Evolutionary conservation across 352 stramenopile species (phyloP).

Genomic region (Globisporangium rhizosaccharum): DNA sequence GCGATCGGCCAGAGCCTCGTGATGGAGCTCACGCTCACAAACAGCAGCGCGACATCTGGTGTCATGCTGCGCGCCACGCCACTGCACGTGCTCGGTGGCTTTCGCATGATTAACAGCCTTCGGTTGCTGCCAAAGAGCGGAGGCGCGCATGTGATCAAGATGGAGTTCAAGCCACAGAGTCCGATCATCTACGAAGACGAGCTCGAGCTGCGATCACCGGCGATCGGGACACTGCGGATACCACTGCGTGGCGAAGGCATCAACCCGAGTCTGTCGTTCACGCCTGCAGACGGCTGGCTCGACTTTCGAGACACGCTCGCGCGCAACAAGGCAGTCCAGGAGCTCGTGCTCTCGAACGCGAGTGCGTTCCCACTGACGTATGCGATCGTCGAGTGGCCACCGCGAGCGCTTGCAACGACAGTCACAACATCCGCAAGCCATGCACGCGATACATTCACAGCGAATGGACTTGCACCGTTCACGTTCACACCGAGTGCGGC

Average conservation of each 20-base stretch:
- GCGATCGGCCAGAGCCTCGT: conserved; percentile 70
- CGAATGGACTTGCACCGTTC: conserved; percentile 40
- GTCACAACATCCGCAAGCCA: too few relatives aligned
- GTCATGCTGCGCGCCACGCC: conserved; percentile 41
- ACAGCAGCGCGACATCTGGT: conserved; percentile 23
- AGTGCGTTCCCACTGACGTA: conserved; percentile 64
- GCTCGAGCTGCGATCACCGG: conserved; percentile 38
- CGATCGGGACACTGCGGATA: conserved; percentile 30
- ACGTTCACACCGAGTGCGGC: conserved; percentile 56
- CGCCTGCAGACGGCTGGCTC: conserved; percentile 47
- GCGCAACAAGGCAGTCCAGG: conserved; percentile 31
- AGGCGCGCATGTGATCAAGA: conserved; percentile 22
- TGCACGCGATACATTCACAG: conserved; percentile 1
- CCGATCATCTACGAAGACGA: conserved; percentile 70
- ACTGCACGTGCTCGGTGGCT: conserved; percentile 80
- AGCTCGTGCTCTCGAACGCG: conserved; percentile 56
- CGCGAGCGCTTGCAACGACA: too few relatives aligned
- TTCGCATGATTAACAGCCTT: conserved; percentile 71
- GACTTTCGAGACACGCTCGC: conserved; percentile 70
- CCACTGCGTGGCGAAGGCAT: conserved; percentile 64
- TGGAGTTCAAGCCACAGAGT: conserved; percentile 65
- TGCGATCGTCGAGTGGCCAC: conserved; percentile 22
- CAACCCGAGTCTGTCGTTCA: conserved; percentile 66
- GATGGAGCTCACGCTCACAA: conserved; percentile 57
- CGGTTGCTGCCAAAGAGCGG: conserved; percentile 26